Evolutionary conservation across 2,329 filamentous ascomycete species (phyloP).

Genomic region (Epichloe scottii): DNA sequence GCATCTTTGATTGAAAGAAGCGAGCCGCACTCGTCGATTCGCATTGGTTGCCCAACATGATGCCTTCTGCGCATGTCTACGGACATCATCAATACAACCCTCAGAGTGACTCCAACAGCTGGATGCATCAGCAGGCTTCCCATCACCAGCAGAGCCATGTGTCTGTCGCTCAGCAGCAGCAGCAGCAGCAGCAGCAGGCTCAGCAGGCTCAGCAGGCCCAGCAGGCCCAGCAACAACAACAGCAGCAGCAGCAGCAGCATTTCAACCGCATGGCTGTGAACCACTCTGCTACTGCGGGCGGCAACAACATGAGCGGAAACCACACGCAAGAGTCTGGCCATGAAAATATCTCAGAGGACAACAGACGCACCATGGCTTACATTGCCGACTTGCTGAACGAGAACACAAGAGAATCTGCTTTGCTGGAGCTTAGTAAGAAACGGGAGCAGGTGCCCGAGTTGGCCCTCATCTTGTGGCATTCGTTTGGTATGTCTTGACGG

Average conservation of each 20-base stretch:
- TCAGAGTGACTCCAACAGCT: constrained; percentile 47
- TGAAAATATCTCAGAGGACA: constrained; percentile 74
- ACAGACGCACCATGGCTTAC: constrained; percentile 81
- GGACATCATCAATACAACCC: constrained; percentile 55
- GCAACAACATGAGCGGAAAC: constrained; percentile 27
- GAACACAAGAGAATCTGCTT: constrained; percentile 73
- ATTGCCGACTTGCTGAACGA: constrained; percentile 86
- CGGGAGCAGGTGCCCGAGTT: constrained; percentile 94
- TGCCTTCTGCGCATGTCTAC: constrained; percentile 52
- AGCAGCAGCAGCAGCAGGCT: constrained; percentile 22
- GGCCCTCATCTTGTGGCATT: constrained; percentile 94
- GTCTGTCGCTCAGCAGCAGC: constrained; percentile 38
- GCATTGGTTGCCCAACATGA: constrained; percentile 33
- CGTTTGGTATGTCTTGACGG: constrained; percentile 58
- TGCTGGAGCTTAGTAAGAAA: constrained; percentile 97
- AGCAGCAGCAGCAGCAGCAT: constrained; percentile 38
- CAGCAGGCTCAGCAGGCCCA: constrained; percentile 33
- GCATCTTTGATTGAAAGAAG: too few species aligned
- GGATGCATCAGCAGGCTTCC: constrained; percentile 54
- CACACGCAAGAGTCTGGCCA: constrained; percentile 44
- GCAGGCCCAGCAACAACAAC: constrained; percentile 39
- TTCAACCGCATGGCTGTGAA: constrained; percentile 62
- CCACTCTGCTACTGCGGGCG: constrained; percentile 40
- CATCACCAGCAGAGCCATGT: constrained; percentile 49
- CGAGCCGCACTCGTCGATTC: not conserved